Conservation (phyloP, 129 eudicot genomes). For the Logfia minima region DNA sequence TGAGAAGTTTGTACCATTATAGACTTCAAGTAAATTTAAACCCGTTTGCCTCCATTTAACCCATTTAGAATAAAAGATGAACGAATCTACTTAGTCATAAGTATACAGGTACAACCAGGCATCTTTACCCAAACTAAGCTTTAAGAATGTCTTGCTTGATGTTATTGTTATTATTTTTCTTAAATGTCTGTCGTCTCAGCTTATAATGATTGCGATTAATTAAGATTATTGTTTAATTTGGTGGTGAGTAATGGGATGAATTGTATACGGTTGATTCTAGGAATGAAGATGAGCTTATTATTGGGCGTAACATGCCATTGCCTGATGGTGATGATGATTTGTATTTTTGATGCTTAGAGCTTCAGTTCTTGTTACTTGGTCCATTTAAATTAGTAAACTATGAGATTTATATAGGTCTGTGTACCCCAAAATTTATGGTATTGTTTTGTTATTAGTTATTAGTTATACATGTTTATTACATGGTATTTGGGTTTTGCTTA, state of each 20-base stretch:
- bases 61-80: not conserved
- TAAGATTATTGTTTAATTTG: not conserved
- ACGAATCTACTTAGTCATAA: too few species aligned
- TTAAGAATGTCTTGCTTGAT: not conserved
- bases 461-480: too few species aligned
- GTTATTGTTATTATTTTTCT: not conserved
- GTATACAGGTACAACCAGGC: too few species aligned
- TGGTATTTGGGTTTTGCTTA: too few species aligned
- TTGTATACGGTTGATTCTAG: not conserved
- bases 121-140: not conserved
- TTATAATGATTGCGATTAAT: not conserved
- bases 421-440: too few species aligned
- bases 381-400: too few species aligned
- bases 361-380: not conserved
- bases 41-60: not conserved
- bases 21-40: not conserved
- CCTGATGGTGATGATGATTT: not conserved
- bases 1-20: too few species aligned
- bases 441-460: too few species aligned
- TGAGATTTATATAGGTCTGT: too few species aligned
- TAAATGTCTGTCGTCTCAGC: not conserved
- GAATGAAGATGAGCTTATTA: not conserved
- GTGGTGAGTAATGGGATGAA: not conserved
- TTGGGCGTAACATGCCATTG: not conserved
- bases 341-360: not conserved